Evolutionary conservation across 2,329 filamentous ascomycete species (phyloP), one percentile per base, ranked within the genome.

Genomic region (Dactylonectria estremocensis): DNA sequence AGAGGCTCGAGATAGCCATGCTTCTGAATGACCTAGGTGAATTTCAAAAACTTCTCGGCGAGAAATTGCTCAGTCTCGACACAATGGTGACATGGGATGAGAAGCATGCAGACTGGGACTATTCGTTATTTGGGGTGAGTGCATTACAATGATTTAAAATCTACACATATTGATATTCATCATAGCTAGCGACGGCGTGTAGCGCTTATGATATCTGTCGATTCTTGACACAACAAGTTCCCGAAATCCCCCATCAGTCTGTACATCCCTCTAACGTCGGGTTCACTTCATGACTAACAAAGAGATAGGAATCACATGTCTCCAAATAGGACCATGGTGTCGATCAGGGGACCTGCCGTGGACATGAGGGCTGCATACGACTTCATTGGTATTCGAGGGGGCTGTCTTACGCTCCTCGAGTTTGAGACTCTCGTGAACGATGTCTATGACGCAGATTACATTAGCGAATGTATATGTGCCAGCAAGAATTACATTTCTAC

Each of bases 121-220:
- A 16, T 1, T 45, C 58, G 10, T 43, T 70, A 8, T 5, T 55
- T 3, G 68, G 62, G 2, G 68, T 69, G 11, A 43, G 66, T 8
- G 24, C n/a, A 14, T 18, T 49, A 13, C 3, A 3, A 14, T 8
- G 24, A 13, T 49, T 24, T 14, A 16, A 9, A 49, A n/a, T 16
- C 2, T 28, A 2, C 46, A 16, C 16, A 5, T 28, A 3, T 31
- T 50, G 7, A 50, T 18, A 31, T n/a, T 10, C n/a, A 14, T 3
- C 3, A 24, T n/a, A 50, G 49, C 9, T 43, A 6, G 31, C 28
- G 6, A n/a, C 24, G 31, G 4, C 5, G 14, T 9, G 1, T 14
- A 57, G 3, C 9, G 40, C 61, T 1, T 8, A 33, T 13, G 18
- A 40, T 2, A 3, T 63, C 35, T 57, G 28, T 2, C 20, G 11